phyloP scores from a whole-genome alignment of 106 monocot species.

The Dioscorea zingiberensis region DNA sequence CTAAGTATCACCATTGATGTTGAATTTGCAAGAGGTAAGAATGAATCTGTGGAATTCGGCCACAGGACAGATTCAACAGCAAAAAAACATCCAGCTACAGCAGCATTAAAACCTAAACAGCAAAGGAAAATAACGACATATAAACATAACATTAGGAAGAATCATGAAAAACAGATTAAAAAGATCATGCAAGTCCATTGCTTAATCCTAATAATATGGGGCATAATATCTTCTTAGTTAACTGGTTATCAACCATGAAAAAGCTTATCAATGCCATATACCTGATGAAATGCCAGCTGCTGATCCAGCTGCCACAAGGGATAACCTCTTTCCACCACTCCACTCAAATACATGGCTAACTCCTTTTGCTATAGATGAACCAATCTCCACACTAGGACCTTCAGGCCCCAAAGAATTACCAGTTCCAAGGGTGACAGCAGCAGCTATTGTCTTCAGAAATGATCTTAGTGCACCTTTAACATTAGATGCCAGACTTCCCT shows the following conservation, averaged over 20 bases:
- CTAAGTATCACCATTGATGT: constrained; percentile 93
- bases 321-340: constrained; percentile 45
- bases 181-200: too few species aligned
- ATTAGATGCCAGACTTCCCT: constrained; percentile 8
- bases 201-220: too few species aligned
- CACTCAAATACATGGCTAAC: constrained; percentile 49
- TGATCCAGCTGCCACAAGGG: constrained; percentile 87
- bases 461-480: constrained; percentile 36
- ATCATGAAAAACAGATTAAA: too few species aligned
- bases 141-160: background rate
- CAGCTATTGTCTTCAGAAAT: constrained; percentile 70
- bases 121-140: background rate
- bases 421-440: constrained; percentile 86
- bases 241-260: too few species aligned
- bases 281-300: constrained; percentile 98
- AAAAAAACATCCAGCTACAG: constrained; percentile 93
- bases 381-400: constrained; percentile 91
- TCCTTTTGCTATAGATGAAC: constrained; percentile 84
- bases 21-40: constrained; percentile 67
- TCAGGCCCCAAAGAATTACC: constrained; percentile 94
- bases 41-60: constrained; percentile 60
- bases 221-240: too few species aligned
- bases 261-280: background rate
- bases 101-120: constrained; percentile 79
- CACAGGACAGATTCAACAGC: constrained; percentile 91